phyloP scores from a whole-genome alignment of 768 basidiomycete genomes.

The Xerocomellus intermedius region DNA sequence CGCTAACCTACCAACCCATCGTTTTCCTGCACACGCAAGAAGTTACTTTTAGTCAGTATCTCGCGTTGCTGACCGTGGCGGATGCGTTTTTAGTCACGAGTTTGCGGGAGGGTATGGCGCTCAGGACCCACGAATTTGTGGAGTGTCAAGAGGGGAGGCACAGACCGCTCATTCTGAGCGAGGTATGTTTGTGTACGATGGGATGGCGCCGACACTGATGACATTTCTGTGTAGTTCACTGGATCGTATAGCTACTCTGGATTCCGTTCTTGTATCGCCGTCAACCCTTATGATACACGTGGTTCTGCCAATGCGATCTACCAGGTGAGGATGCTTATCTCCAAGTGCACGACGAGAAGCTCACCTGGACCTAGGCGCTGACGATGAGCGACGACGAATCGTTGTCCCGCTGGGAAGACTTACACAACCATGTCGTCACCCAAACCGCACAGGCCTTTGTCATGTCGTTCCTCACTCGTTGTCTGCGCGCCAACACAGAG shows the following conservation, averaged over 20 bases:
- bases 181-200: too few relatives aligned
- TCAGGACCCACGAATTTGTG: slow-evolving; percentile 78
- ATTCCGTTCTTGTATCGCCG: slow-evolving; percentile 80
- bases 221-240: slow-evolving; percentile 54
- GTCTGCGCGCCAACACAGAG: slow-evolving; percentile 69
- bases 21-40: slow-evolving; percentile 86
- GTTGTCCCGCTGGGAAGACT: slow-evolving; percentile 74
- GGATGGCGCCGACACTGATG: too few relatives aligned
- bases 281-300: slow-evolving; percentile 84
- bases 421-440: slow-evolving; percentile 81
- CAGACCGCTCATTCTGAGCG: slow-evolving; percentile 46
- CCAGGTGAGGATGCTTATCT: slow-evolving; percentile 30
- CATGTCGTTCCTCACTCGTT: slow-evolving; percentile 73
- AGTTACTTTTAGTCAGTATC: slow-evolving; percentile 81
- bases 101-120: slow-evolving; percentile 85
- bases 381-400: slow-evolving; percentile 79
- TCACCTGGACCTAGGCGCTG: slow-evolving; percentile 45
- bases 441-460: slow-evolving; percentile 87
- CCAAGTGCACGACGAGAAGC: not conserved
- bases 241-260: slow-evolving; percentile 85
- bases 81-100: slow-evolving; percentile 86
- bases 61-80: slow-evolving; percentile 76
- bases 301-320: slow-evolving; percentile 82
- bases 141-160: slow-evolving; percentile 75
- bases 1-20: slow-evolving; percentile 83